Conservation (phyloP, 2,329 filamentous ascomycete species). For the Sporothrix curviconia region DNA sequence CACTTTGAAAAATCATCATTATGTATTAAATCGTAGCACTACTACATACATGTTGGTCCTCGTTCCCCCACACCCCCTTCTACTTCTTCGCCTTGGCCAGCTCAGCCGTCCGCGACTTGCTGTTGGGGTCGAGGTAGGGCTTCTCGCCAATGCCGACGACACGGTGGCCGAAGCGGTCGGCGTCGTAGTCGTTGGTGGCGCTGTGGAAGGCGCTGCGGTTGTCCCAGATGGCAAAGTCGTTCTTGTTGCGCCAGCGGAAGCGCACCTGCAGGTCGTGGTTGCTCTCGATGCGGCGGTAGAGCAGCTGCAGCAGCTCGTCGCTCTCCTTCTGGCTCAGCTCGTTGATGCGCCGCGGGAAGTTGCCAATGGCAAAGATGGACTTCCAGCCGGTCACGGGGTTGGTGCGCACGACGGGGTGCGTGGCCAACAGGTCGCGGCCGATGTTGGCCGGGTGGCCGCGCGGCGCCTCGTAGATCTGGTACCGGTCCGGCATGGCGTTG, state of each 20-base stretch:
- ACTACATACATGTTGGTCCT: background rate
- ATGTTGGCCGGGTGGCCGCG: constrained; percentile 47
- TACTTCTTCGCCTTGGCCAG: background rate
- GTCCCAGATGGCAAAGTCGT: constrained; percentile 52
- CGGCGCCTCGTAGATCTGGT: constrained; percentile 37
- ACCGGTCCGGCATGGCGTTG: constrained; percentile 30
- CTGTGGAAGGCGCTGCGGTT: constrained; percentile 51
- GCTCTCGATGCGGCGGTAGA: constrained; percentile 43
- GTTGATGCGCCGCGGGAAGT: constrained; percentile 45
- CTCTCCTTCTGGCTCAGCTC: constrained; percentile 42
- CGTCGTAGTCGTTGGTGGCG: constrained; percentile 45
- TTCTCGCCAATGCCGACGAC: constrained; percentile 48
- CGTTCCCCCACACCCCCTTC: background rate
- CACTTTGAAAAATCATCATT: too few relatives aligned
- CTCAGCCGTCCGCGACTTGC: constrained; percentile 19
- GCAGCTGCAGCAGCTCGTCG: constrained; percentile 41
- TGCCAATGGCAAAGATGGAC: constrained; percentile 45
- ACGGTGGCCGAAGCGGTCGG: constrained; percentile 42
- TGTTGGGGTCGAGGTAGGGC: constrained; percentile 46
- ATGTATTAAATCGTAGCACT: too few relatives aligned
- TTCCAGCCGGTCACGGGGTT: constrained; percentile 56
- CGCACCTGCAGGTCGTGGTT: constrained; percentile 52
- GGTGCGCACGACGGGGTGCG: constrained; percentile 50
- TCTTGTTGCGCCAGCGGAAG: constrained; percentile 35
- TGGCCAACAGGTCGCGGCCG: constrained; percentile 39